Conservation (phyloP, 768 basidiomycete genomes). For the Tricholoma hemisulphureum region DNA sequence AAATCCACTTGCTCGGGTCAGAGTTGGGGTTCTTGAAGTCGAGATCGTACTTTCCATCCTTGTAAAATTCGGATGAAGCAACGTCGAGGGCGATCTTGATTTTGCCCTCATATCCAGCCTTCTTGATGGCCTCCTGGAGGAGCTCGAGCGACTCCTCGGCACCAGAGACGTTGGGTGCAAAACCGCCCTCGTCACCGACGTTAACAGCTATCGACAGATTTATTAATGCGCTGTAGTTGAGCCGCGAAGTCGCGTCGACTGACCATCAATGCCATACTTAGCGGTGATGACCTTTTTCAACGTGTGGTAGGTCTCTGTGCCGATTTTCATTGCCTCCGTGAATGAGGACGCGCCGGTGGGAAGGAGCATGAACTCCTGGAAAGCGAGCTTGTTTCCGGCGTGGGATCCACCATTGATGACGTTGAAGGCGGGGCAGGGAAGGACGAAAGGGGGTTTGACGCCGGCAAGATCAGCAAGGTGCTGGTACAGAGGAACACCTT, state of each 20-base stretch:
- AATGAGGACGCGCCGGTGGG: conserved; percentile 91
- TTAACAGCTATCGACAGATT: conserved; percentile 71
- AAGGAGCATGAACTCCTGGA: conserved; percentile 99
- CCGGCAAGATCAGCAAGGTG: conserved; percentile 96
- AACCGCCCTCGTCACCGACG: conserved; percentile 99
- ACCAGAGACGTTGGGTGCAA: conserved; percentile 96
- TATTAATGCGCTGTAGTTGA: conserved; percentile 9
- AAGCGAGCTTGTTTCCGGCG: conserved; percentile 98
- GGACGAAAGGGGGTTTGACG: conserved; percentile 88
- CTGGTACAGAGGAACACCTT: conserved; percentile 92
- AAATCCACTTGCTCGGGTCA: conserved; percentile 94
- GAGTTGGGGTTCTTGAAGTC: conserved; percentile 99
- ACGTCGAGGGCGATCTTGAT: conserved; percentile 98
- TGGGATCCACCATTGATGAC: conserved; percentile 99
- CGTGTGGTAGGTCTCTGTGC: conserved; percentile 96
- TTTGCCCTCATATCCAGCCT: conserved; percentile 98
- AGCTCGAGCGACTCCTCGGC: conserved; percentile 98
- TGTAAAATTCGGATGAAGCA: conserved; percentile 99
- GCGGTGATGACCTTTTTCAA: conserved; percentile 99
- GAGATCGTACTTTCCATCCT: conserved; percentile 98
- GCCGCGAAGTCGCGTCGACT: conserved; percentile 3
- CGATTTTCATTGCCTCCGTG: conserved; percentile 98
- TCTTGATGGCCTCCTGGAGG: conserved; percentile 92
- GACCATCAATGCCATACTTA: conserved; percentile 99
- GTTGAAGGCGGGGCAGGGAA: conserved; percentile 94